Base-by-base conservation (phyloP, 2,329 filamentous ascomycete genomes). In the Colletotrichum sp. region DNA sequence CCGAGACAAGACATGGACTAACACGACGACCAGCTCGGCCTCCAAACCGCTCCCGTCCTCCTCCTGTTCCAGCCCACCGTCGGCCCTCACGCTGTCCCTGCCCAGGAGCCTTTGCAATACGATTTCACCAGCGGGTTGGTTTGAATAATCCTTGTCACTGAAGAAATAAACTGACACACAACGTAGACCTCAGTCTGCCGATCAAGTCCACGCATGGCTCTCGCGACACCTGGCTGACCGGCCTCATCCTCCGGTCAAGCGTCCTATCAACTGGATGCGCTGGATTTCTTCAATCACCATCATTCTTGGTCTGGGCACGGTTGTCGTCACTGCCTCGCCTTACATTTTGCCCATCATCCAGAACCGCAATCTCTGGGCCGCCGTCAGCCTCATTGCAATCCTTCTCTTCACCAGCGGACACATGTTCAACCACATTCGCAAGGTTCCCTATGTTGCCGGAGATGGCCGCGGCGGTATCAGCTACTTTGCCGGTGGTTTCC, bases 351-450 rank as follows among this genome's bases (percentile, higher is more conserved):
- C 96, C 5, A 82, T 98, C 76, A 84, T 98, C 44, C 95, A 96
- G 85, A 98, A 94, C 88, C 94, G 96, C 80, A 99, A 98, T 81
- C 87, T 99, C 21, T 99, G 97, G 97, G 96, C 96, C 28, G 95
- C 95, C 26, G 86, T 98, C 81, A 98, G 95, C 85, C 88, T 99
- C 79, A 96, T 99, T 81, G 90, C 93, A 16, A 96, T 99, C 78
- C 91, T 99, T 57, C 89, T 98, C 74, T 99, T 99, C 87, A 98
- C 94, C 63, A 97, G 95, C 80, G 98, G 97, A 52, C 96, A 99
- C 86, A 99, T 99, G 98, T 99, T 98, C 90, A 99, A 99, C 86
- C 96, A 98, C 83, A 99, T 99, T 82, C 92, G 98, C 80, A 96
- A 97, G 84, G 95, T 98, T 4, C 97, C 97, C 4, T 99, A 99